phyloP scores from a whole-genome alignment of 768 basidiomycete genomes.

The Leucocoprinus sp. region DNA sequence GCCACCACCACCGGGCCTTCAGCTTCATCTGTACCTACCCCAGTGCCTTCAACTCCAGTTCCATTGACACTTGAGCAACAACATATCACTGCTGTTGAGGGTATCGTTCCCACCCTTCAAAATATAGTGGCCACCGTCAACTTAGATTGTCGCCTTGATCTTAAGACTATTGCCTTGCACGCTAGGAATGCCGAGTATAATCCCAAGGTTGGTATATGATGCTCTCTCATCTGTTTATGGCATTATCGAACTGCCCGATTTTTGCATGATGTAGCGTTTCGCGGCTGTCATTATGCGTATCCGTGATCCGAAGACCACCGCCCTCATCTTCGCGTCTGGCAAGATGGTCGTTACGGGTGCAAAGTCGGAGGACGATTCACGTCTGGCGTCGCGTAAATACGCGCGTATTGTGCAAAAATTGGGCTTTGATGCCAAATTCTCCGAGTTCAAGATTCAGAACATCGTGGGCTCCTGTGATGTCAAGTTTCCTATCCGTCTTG shows the following conservation, averaged over 20 bases:
- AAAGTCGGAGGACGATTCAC: constrained; percentile 96
- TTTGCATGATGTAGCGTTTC: constrained; percentile 80
- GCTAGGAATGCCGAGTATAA: constrained; percentile 99
- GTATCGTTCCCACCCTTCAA: constrained; percentile 98
- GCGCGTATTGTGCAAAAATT: constrained; percentile 99
- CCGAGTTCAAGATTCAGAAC: constrained; percentile 99
- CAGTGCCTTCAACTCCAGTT: constrained; percentile 59
- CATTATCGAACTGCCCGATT: constrained; percentile 56
- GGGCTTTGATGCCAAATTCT: constrained; percentile 98
- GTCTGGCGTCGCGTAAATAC: constrained; percentile 95
- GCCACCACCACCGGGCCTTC: constrained; percentile 51
- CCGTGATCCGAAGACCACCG: constrained; percentile 98
- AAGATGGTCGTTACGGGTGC: constrained; percentile 99
- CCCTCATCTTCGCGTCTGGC: constrained; percentile 97
- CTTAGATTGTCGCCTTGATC: constrained; percentile 89
- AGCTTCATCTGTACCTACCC: constrained; percentile 36
- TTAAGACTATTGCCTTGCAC: constrained; percentile 97
- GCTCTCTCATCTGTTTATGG: constrained; percentile 38
- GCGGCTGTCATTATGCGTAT: constrained; percentile 99
- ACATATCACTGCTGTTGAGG: constrained; percentile 94
- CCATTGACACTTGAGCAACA: constrained; percentile 85
- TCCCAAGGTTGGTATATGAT: constrained; percentile 85
- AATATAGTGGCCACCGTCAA: constrained; percentile 99
- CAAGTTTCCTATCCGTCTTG: constrained; percentile 96
- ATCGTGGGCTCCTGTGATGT: constrained; percentile 98